Base-by-base conservation (phyloP, 257 asterid genomes). In the Solanum pennellii region DNA sequence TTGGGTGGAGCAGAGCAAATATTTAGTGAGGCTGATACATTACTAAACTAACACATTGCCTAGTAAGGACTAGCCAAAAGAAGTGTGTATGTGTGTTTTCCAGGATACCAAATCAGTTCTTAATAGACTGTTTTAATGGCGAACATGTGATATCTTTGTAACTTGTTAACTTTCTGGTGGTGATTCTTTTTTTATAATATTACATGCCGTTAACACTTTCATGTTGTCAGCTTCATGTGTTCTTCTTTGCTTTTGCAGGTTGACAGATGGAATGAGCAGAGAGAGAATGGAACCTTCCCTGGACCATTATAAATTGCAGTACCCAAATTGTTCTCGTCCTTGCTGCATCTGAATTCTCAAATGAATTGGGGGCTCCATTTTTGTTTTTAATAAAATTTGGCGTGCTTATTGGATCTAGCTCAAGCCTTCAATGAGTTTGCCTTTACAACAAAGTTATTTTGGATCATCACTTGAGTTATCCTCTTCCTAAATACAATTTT, bases 211-310 rank as follows among this genome's bases (percentile, higher is more conserved):
- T 47, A 16, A 47, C 33, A 60, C 35, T 74, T 74, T 79, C 66
- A 39, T 39, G 52, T 39, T 76, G 8, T 76, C 83, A n/a, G 37
- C 23, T 15, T 79, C 65, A 80, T 80, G 84, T 47, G 27, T 15
- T 45, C n/a, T 76, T 77, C 47, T 18, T 18, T 82, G 33, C 27
- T 77, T 84, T 52, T 92, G 94, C 96, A 97, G 99, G 33, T 97
- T 59, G 99, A 97, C 23, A 93, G 92, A 91, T 95, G 99, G 98
- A 97, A 97, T 80, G 99, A 95, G 91, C 99, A 97, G 88, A 91
- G 99, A 93, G 99, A 97, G 92, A 97, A 93, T 69, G 99, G 98
- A 79, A 94, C 98, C 66, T 97, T 97, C 87, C 98, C 98, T 14
- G 99, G 99, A 82, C 99, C 98, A 82, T 93, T 95, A 86, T 97